Conservation (phyloP, 1,284 basidiomycete genomes). For the Apiotrichum akiyoshidainum region DNA sequence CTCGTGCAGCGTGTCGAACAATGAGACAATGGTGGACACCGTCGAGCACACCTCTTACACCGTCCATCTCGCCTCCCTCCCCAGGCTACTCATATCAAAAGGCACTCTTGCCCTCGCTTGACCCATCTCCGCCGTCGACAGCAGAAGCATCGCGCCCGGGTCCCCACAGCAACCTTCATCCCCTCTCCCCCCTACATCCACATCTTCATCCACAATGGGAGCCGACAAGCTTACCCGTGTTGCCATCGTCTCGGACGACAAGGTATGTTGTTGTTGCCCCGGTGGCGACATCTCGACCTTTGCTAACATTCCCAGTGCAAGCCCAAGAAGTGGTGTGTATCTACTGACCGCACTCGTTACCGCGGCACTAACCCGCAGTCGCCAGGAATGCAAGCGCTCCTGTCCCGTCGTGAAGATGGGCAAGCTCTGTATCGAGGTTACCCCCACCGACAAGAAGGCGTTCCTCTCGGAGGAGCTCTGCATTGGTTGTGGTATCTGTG, state of each 20-base stretch:
- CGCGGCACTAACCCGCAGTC: constrained; percentile 23
- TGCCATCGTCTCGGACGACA: constrained; percentile 87
- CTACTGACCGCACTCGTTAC: background rate
- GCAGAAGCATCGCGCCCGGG: too few relatives aligned
- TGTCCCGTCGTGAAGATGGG: constrained; percentile 99
- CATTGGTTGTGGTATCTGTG: constrained; percentile 97
- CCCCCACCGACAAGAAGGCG: constrained; percentile 86
- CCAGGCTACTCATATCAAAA: background rate
- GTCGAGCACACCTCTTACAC: too few relatives aligned
- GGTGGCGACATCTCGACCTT: too few relatives aligned
- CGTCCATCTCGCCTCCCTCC: background rate
- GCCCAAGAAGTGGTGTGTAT: constrained; percentile 62
- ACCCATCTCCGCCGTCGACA: background rate
- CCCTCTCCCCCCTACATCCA: background rate
- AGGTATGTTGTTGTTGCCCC: constrained; percentile 37
- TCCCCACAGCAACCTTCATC: too few relatives aligned
- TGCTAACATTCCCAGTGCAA: constrained; percentile 61
- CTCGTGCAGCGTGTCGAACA: too few relatives aligned
- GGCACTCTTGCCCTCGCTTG: background rate
- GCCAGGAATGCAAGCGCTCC: constrained; percentile 60
- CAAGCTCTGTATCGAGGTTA: constrained; percentile 96
- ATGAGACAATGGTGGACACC: too few relatives aligned
- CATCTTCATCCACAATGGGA: constrained; percentile 26
- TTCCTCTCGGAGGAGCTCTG: constrained; percentile 96
- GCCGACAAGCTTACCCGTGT: constrained; percentile 90